Percentiles rank a stretch among this genome's conserved stretches.
These are phyloP conservation scores for Colletotrichum orbiculare DNA, from an alignment of 2,329 filamentous ascomycete species.

Conservation along the genomic window DNA sequence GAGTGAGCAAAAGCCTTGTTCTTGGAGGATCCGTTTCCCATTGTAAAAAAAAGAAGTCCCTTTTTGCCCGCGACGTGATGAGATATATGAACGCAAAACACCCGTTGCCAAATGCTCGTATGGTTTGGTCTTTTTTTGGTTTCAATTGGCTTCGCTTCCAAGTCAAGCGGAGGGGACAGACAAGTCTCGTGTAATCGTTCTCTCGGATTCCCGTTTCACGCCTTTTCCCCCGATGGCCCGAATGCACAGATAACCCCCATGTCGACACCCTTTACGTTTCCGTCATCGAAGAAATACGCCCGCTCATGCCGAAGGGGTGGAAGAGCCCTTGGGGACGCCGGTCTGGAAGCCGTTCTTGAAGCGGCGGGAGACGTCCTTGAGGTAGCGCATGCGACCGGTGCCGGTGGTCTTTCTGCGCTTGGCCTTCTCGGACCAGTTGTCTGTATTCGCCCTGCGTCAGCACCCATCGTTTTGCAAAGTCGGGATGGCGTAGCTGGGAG, in stretches of 20 bases:
- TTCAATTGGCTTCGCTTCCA: slow-evolving; percentile 28
- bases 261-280: slow-evolving; percentile 35
- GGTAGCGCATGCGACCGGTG: slow-evolving; percentile 93
- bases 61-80: slow-evolving; percentile 7
- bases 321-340: slow-evolving; percentile 86
- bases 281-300: slow-evolving; percentile 23
- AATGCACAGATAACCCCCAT: slow-evolving; percentile 34
- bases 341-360: slow-evolving; percentile 99
- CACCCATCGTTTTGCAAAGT: slow-evolving; percentile 5
- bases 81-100: slow-evolving; percentile 30
- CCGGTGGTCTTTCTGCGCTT: slow-evolving; percentile 99
- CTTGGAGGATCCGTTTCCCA: slow-evolving; percentile 31
- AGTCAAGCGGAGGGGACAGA: slow-evolving; percentile 25
- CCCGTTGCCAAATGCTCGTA: slow-evolving; percentile 17
- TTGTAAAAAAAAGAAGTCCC: slow-evolving; percentile 21
- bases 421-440: slow-evolving; percentile 99
- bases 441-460: slow-evolving; percentile 59
- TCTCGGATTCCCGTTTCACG: slow-evolving; percentile 13
- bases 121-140: slow-evolving; percentile 36
- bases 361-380: slow-evolving; percentile 90
- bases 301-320: slow-evolving; percentile 65
- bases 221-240: slow-evolving; percentile 30
- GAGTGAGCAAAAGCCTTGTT: slow-evolving; percentile 29
- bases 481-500: background rate
- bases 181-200: slow-evolving; percentile 32